Base-by-base conservation (phyloP, 768 basidiomycete species). In the Kondoa malvinella region DNA sequence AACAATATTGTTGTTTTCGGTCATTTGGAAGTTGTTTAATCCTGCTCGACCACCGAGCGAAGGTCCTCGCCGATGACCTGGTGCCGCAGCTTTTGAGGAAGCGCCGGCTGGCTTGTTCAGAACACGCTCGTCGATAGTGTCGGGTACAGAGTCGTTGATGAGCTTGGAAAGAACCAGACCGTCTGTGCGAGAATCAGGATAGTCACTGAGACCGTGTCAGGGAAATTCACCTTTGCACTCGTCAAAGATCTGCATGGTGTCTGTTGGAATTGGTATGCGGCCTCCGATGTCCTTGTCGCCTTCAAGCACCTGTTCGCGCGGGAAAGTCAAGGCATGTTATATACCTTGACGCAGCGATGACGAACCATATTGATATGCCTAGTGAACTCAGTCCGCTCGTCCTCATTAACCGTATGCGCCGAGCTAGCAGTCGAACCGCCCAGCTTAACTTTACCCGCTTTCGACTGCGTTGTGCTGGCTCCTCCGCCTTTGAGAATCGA, bases 1-100 rank as follows among this genome's bases (percentile, higher is more conserved):
- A 75, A 97, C 94, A 75, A 99, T 95, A 78, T 97, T 99, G 82
- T 99, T 97, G 81, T 97, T 97, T 77, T 99, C 95, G 0, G 95
- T 97, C 74, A 96, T 96, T 75, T 99, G 92, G 84, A 99, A 99
- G 0, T 90, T 89, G 76, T 99, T 99, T 60, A 99, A 82, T 8
- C 76, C 72, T 2, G 64, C 31, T 34, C 66, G n/a, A 14, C 69
- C 58, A 34, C 69, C 69, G 3, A 71, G 69, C 2, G 73, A 74
- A 2, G 73, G 72, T 8, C 68, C 71, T 25, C 68, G 68, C 15
- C 59, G 27, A 57, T 76, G 75, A 56, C 74, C 74, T 25, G 58
- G 25, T 31, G 30, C 27, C 14, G 25, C 27, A 29, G 25, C 27
- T 63, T 63, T 63, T 8, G 21, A 21, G 17, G 74, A 71, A 78